phyloP scores from a whole-genome alignment of 1,139 yeast species.

The Saccharomyces hybrid region DNA sequence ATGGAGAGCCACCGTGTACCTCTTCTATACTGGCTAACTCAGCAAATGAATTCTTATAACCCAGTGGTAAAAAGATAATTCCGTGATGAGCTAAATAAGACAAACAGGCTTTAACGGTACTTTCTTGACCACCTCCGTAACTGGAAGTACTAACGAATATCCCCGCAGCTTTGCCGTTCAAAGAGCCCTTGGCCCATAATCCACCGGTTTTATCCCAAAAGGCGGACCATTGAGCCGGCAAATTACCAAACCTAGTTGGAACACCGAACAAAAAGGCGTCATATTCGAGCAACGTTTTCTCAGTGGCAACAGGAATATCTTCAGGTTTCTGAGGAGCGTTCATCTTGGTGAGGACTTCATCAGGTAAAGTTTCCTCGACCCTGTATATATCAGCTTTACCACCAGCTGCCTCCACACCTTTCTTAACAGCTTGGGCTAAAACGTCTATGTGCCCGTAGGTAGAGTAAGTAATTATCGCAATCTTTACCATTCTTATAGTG shows the following conservation, averaged over 20 bases:
- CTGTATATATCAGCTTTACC: constrained; percentile 52
- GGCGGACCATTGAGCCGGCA: constrained; percentile 56
- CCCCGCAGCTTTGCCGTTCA: constrained; percentile 51
- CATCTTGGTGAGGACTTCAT: constrained; percentile 50
- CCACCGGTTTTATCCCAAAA: constrained; percentile 58
- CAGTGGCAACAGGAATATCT: constrained; percentile 45
- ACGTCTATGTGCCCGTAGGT: constrained; percentile 53
- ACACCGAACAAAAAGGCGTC: constrained; percentile 58
- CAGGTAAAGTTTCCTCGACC: constrained; percentile 56
- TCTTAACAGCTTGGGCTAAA: constrained; percentile 48
- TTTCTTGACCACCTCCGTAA: constrained; percentile 65
- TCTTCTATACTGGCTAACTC: constrained; percentile 47
- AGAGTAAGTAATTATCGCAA: constrained; percentile 56
- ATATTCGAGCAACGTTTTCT: constrained; percentile 41
- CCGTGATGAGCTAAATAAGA: constrained; percentile 55
- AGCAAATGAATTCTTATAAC: constrained; percentile 45
- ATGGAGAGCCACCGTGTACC: constrained; percentile 65
- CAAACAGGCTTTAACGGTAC: constrained; percentile 43
- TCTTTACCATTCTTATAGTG: constrained; percentile 37
- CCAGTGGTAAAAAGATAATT: constrained; percentile 52
- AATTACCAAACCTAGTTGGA: constrained; percentile 56
- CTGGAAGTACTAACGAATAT: constrained; percentile 49
- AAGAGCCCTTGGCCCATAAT: constrained; percentile 51
- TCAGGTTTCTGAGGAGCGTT: constrained; percentile 56
- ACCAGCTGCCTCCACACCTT: constrained; percentile 53